Percentiles rank a stretch among this genome's conserved stretches.
phyloP scores from a whole-genome alignment of 345 rosid genomes.

The Durio zibethinus region DNA sequence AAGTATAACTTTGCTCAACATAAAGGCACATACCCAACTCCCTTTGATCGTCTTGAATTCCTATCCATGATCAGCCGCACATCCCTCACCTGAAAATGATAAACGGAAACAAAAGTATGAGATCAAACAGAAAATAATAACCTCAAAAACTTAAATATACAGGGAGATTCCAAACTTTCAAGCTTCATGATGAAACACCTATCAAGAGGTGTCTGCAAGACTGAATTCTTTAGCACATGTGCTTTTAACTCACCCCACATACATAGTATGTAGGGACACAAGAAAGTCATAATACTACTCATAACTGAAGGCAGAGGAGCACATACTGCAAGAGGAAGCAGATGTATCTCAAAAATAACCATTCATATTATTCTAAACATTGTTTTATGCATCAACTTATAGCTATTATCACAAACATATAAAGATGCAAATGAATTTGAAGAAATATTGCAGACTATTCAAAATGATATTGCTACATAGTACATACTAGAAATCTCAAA shows the following conservation, averaged over 20 bases:
- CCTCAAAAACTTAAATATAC: background rate
- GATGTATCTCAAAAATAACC: slow-evolving; percentile 18
- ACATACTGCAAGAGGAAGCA: slow-evolving; percentile 24
- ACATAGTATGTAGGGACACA: slow-evolving; percentile 30
- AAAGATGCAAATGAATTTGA: background rate
- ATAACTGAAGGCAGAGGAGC: slow-evolving; percentile 25
- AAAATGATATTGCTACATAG: background rate
- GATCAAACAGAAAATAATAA: slow-evolving; percentile 4
- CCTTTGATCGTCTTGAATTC: slow-evolving; percentile 90
- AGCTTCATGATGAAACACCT: slow-evolving; percentile 5
- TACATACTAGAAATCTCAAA: background rate
- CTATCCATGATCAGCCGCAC: slow-evolving; percentile 95
- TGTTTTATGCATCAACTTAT: slow-evolving; percentile 11
- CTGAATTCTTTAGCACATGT: slow-evolving; percentile 7
- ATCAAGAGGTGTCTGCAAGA: slow-evolving; percentile 2
- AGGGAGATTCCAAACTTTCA: background rate
- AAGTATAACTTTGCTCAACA: slow-evolving; percentile 15
- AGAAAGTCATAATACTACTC: slow-evolving; percentile 26
- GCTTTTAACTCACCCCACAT: slow-evolving; percentile 25
- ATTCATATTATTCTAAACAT: slow-evolving; percentile 11
- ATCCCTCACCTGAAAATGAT: slow-evolving; percentile 77
- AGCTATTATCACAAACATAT: slow-evolving; percentile 1
- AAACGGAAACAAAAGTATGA: slow-evolving; percentile 11
- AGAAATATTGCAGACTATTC: background rate
- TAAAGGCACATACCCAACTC: slow-evolving; percentile 83